Base-by-base conservation (phyloP, 139 green algal species). In the Picochlorum sp. region DNA sequence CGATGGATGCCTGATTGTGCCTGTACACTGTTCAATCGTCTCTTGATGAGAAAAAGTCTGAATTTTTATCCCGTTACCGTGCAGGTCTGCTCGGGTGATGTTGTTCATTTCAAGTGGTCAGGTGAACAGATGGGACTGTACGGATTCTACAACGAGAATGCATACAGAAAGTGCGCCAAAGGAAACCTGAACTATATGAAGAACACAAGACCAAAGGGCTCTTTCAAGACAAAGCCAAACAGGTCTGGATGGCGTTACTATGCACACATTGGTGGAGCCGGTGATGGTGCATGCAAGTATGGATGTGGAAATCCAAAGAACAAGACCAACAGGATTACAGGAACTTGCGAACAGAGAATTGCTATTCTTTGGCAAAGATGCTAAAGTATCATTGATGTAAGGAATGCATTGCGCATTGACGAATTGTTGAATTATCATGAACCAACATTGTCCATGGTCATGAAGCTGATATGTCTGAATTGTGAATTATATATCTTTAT, bases 161-260 rank as follows among this genome's bases (percentile, higher is more conserved):
- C 16, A 24, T 54, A 54, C n/a, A 54, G 0, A 20, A 54, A 21
- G 6, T 54, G 47, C 47, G 47, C 16, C 6, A 54, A 54, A 21
- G n/a, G 47, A 54, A 21, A 54, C 47, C 18, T 54, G 6, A 21
- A 54, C n/a, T 54, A 54, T 20, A 54, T 54, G 16, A 54, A 54
- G 47, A 54, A 54, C 2, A 54, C 47, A 3, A 20, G 47, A 20
- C 9, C 47, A 54, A 54, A 54, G 16, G 47, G 47, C 3, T 20
- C 16, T 9, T 54, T 54, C 47, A 54, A 54, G 47, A 54, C 47
- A 24, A 54, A 14, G 15, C 47, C 30, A 55, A 49, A 24, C 67
- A 44, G 37, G 51, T 63, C 49, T 67, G 61, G 45, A 23, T 60
- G 47, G 31, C 16, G 47, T 26, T 54, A 54, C n/a, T 54, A 54